These are phyloP conservation scores for Microsporum audouinii DNA, from an alignment of 2,329 filamentous ascomycete genomes.

Conservation along the genomic window DNA sequence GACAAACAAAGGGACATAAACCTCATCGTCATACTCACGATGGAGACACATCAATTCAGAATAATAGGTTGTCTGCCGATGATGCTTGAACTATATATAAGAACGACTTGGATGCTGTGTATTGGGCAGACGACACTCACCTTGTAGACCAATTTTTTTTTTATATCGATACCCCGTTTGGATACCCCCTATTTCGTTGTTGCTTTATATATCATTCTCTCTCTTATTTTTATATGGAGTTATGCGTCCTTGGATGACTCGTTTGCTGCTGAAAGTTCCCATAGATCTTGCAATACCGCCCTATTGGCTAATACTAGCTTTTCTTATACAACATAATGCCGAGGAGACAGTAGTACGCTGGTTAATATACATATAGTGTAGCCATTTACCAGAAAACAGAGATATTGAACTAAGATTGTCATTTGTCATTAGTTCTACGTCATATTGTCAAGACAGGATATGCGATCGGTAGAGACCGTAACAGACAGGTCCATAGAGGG, in stretches of 20 bases:
- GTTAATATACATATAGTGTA: neutral
- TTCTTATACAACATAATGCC: neutral
- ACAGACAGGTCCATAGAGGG: neutral
- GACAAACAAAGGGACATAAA: neutral
- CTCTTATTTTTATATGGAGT: neutral
- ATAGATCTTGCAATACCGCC: neutral
- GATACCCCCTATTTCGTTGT: neutral
- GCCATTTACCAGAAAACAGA: neutral
- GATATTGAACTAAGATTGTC: neutral
- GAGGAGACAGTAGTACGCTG: neutral
- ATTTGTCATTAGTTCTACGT: neutral
- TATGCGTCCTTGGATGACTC: neutral
- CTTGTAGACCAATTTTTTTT: neutral
- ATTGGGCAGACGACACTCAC: neutral
- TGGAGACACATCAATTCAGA: neutral
- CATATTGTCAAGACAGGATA: neutral
- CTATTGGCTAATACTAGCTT: neutral
- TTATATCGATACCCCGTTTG: neutral
- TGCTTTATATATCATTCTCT: neutral
- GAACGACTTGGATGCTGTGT: neutral
- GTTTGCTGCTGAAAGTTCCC: neutral
- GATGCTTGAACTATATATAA: neutral
- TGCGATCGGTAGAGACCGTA: neutral
- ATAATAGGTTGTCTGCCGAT: neutral
- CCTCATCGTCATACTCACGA: neutral